A percentile compares a stretch with the other conserved stretches of the same genome.
Evolutionary conservation across 139 green algal genomes (phyloP).

Genomic region (Tetradesmus obliquus): DNA sequence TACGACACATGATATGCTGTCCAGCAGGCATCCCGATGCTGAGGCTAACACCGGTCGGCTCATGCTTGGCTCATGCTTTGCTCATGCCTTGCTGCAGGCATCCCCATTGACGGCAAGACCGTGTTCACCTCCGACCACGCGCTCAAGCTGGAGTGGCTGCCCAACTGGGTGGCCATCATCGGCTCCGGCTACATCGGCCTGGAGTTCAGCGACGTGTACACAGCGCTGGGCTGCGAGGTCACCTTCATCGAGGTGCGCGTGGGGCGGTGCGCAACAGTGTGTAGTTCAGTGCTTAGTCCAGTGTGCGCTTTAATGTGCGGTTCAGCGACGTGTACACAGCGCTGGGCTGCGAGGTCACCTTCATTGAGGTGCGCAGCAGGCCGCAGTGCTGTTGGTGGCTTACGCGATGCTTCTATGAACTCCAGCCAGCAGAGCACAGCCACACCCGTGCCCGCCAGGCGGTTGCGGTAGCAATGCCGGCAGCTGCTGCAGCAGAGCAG

Average conservation of each 20-base stretch:
- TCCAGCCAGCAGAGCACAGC: no score
- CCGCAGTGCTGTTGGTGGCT: no score
- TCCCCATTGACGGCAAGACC: conserved; percentile 99
- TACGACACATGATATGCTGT: no score
- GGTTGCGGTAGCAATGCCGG: no score
- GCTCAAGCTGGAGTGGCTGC: conserved; percentile 99
- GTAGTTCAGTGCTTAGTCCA: neutral
- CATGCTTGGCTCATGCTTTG: no score
- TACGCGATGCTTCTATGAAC: no score
- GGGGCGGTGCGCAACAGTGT: no score
- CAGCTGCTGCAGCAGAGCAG: no score
- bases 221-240: conserved; percentile 94
- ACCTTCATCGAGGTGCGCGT: conserved; percentile 95
- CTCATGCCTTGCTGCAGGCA: conserved; percentile 71
- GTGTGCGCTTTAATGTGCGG: conserved; percentile 5
- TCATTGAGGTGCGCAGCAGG: conserved; percentile 85
- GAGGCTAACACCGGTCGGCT: no score
- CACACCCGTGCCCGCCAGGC: no score
- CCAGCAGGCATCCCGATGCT: conserved; percentile 89
- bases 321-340: conserved; percentile 99
- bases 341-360: conserved; percentile 96
- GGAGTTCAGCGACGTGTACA: conserved; percentile 99
- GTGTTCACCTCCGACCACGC: conserved; percentile 99
- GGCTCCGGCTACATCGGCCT: conserved; percentile 99
- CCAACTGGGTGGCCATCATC: conserved; percentile 99